phyloP scores from a whole-genome alignment of 2,329 filamentous ascomycete genomes.

The Nemania sp. region DNA sequence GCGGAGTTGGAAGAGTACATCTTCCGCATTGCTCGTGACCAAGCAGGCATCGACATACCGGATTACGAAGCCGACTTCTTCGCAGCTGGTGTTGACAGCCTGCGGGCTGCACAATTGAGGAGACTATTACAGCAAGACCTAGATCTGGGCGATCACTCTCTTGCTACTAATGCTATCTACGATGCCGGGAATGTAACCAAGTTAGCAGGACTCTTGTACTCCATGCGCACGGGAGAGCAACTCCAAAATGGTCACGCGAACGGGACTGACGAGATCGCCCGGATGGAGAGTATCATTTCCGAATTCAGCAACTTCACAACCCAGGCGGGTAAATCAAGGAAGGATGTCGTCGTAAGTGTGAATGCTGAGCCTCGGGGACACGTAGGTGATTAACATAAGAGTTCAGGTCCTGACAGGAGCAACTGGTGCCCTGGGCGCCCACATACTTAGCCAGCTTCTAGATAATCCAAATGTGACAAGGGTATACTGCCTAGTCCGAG shows the following conservation, averaged over 20 bases:
- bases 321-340: constrained; percentile 20
- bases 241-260: constrained; percentile 13
- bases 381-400: constrained; percentile 6
- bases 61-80: constrained; percentile 46
- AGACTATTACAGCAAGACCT: constrained; percentile 46
- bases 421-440: constrained; percentile 48
- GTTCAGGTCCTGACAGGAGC: constrained; percentile 45
- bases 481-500: constrained; percentile 45
- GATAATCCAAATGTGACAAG: constrained; percentile 40
- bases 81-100: constrained; percentile 49
- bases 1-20: constrained; percentile 41
- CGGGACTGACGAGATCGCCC: constrained; percentile 40
- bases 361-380: background rate
- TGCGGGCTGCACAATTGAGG: constrained; percentile 50
- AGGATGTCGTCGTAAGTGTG: constrained; percentile 31
- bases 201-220: constrained; percentile 42
- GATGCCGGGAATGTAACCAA: constrained; percentile 44
- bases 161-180: constrained; percentile 47
- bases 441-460: constrained; percentile 44
- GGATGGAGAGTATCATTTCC: constrained; percentile 45
- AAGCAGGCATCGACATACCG: constrained; percentile 40
- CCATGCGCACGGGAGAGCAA: constrained; percentile 35
- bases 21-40: constrained; percentile 34
- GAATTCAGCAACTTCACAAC: constrained; percentile 49
- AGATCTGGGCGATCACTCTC: constrained; percentile 38